Evolutionary conservation across 495 filamentous ascomycete genomes (phyloP).

Genomic region (Neurospora sp.): DNA sequence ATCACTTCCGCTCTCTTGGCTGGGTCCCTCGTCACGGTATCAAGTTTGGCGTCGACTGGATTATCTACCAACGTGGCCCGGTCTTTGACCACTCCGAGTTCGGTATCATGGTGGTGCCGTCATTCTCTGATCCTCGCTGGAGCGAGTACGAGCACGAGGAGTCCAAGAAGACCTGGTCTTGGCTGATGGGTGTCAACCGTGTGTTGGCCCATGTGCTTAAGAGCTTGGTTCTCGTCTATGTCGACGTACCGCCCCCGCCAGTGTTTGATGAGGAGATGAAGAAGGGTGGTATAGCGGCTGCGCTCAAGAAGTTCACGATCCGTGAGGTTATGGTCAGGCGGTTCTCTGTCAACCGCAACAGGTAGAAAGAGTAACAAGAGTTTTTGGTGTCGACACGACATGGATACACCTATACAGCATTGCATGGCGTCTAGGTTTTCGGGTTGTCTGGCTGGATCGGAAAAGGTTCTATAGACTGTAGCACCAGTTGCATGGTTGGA

Average conservation of each 20-base stretch:
- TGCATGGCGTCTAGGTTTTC: background rate
- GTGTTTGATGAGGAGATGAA: slow-evolving; percentile 27
- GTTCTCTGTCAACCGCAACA: slow-evolving; percentile 72
- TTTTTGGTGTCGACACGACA: background rate
- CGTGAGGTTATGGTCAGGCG: slow-evolving; percentile 72
- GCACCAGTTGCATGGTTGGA: background rate
- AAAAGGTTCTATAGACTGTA: background rate
- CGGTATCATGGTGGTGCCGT: slow-evolving; percentile 70
- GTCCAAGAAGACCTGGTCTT: slow-evolving; percentile 64
- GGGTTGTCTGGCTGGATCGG: background rate
- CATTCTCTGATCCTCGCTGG: slow-evolving; percentile 73
- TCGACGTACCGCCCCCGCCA: slow-evolving; percentile 73
- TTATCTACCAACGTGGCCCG: slow-evolving; percentile 90
- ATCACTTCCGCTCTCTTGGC: slow-evolving; percentile 91
- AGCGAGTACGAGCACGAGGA: slow-evolving; percentile 33
- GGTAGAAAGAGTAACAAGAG: slow-evolving; percentile 3
- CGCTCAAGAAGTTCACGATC: slow-evolving; percentile 64
- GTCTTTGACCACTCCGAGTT: slow-evolving; percentile 94
- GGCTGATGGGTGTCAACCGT: slow-evolving; percentile 83
- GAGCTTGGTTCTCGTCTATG: slow-evolving; percentile 76
- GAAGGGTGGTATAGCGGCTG: slow-evolving; percentile 45
- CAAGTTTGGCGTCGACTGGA: slow-evolving; percentile 89
- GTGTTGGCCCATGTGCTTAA: slow-evolving; percentile 87
- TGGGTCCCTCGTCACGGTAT: slow-evolving; percentile 93
- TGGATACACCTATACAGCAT: background rate